Evolutionary conservation across 2,329 filamentous ascomycete species (phyloP).

Genomic region (Penicillium polonicum): DNA sequence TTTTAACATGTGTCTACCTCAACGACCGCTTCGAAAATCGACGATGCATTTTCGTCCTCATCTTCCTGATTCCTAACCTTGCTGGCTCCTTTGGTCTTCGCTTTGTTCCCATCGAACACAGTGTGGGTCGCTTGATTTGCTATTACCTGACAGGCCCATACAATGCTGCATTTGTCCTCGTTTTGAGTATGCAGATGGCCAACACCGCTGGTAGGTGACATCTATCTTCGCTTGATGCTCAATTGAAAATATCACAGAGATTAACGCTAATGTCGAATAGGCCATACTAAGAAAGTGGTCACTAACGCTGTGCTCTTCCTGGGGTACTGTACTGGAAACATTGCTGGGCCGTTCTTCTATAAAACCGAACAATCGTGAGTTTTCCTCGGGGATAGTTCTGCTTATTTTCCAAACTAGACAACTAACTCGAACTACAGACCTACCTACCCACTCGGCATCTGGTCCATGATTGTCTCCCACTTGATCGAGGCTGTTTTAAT

Average conservation of each 20-base stretch:
- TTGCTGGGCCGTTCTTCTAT: constrained; percentile 64
- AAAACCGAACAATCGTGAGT: constrained; percentile 50
- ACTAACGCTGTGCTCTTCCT: constrained; percentile 63
- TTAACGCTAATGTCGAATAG: constrained; percentile 21
- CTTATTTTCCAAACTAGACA: neutral
- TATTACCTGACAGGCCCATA: constrained; percentile 58
- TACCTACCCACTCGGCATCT: constrained; percentile 52
- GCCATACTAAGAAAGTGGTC: constrained; percentile 64
- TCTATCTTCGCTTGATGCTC: accelerated
- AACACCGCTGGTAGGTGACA: constrained; percentile 44
- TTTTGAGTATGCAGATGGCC: constrained; percentile 47
- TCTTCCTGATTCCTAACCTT: constrained; percentile 61
- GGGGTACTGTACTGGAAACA: constrained; percentile 61
- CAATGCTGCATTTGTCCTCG: constrained; percentile 54
- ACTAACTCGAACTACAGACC: constrained; percentile 34
- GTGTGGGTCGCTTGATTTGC: constrained; percentile 57
- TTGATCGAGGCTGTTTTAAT: constrained; percentile 53
- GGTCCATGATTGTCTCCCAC: constrained; percentile 58
- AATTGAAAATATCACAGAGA: no score
- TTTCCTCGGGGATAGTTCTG: neutral
- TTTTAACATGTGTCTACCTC: constrained; percentile 49
- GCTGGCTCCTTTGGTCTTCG: constrained; percentile 59
- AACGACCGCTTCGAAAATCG: constrained; percentile 50
- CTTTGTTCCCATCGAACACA: constrained; percentile 52
- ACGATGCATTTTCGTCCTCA: constrained; percentile 54